Base-by-base conservation (phyloP, 768 basidiomycete genomes). In the Chiua virens region DNA sequence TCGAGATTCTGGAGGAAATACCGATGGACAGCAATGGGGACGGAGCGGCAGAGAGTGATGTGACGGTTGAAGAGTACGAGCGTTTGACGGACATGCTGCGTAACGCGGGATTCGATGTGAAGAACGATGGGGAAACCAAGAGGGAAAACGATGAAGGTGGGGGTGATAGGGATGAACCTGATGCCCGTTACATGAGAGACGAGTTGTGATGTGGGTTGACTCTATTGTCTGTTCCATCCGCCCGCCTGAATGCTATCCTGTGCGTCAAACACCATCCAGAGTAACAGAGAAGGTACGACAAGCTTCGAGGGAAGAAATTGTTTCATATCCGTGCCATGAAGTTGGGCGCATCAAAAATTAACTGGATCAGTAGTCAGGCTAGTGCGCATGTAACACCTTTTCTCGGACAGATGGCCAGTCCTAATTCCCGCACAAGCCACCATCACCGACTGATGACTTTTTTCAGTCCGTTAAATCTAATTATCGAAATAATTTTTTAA, bases 31-130 rank as follows among this genome's bases (percentile, higher is more conserved):
- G 47, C 6, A 47, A 49, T 40, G 71, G 56, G 4, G 63, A 54
- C 44, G 63, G 52, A 14, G 46, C 22, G 38, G 60, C 42, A 37
- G 59, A 53, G 36, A 62, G 57, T 32, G 67, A 72, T 53, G 57
- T 70, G 40, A 69, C 71, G 56, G 58, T 70, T 54, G 68, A 70
- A 50, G 71, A 76, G 59, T 62, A 71, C 56, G 73, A 78, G 49
- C 71, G 68, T 36, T 66, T 86, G 40, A 71, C 73, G 36, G 76
- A 81, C 14, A 73, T 76, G 35, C 63, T 88, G 38, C 78, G 78
- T 22, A 78, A 74, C 22, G 81, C 78, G 18, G 80, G 82, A 4
- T 75, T 72, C 56, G 77, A 84, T 54, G 70, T 80, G 55, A 71
- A 69, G 43, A 70, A 68, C 45, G 72, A 71, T 39, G 64, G 59